A percentile compares a stretch with the other conserved stretches of the same genome.
Evolutionary conservation across 2,329 filamentous ascomycete species (phyloP).

Genomic region (Arthrocladium fulminans): DNA sequence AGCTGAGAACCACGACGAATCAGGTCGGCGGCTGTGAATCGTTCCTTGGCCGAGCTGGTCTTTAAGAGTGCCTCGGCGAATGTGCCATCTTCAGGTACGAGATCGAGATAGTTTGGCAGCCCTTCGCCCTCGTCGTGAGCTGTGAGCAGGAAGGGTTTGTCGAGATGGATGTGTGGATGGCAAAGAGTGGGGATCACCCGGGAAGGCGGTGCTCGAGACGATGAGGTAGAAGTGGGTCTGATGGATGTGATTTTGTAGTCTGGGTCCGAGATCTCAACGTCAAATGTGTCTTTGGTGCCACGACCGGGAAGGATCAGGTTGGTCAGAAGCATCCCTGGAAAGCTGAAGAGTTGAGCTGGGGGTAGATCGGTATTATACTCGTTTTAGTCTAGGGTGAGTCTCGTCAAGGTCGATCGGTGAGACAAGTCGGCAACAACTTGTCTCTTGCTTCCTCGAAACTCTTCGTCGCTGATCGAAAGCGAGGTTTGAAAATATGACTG

Average conservation of each 20-base stretch:
- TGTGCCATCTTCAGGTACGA: slow-evolving; percentile 51
- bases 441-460: too few species aligned
- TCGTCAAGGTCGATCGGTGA: too few species aligned
- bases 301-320: slow-evolving; percentile 18
- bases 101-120: slow-evolving; percentile 42
- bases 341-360: too few species aligned
- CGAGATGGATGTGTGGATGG: slow-evolving; percentile 65
- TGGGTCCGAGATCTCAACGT: slow-evolving; percentile 9
- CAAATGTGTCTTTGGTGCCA: slow-evolving; percentile 14
- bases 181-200: slow-evolving; percentile 50
- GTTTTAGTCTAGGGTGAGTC: too few species aligned
- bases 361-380: too few species aligned
- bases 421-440: too few species aligned
- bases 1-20: slow-evolving; percentile 55
- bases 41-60: slow-evolving; percentile 52
- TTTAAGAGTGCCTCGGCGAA: slow-evolving; percentile 57
- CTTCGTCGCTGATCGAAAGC: too few species aligned
- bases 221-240: slow-evolving; percentile 7
- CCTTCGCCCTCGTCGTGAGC: slow-evolving; percentile 11
- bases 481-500: too few species aligned
- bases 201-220: slow-evolving; percentile 11
- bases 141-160: slow-evolving; percentile 40
- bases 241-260: slow-evolving; percentile 16
- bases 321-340: slow-evolving; percentile 13
- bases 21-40: slow-evolving; percentile 56